Conservation (phyloP, 2,329 filamentous ascomycete species). For the Thelonectria blattea region DNA sequence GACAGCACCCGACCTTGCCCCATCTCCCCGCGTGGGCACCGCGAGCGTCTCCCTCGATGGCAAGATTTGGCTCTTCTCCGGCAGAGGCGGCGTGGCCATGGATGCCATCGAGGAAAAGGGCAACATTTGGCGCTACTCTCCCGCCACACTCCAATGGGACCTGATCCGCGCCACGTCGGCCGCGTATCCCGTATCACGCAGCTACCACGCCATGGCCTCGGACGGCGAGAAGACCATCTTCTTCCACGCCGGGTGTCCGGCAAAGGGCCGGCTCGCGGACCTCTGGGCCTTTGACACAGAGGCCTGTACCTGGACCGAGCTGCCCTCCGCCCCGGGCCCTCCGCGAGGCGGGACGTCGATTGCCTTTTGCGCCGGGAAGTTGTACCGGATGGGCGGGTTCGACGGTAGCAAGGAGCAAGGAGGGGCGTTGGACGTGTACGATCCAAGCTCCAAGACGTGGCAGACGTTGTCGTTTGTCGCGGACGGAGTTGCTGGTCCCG, state of each 20-base stretch:
- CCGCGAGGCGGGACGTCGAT: slow-evolving; percentile 50
- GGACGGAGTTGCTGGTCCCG: slow-evolving; percentile 39
- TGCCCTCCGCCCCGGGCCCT: slow-evolving; percentile 59
- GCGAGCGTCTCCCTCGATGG: slow-evolving; percentile 53
- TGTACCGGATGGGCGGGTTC: slow-evolving; percentile 70
- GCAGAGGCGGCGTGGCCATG: slow-evolving; percentile 66
- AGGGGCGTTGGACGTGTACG: slow-evolving; percentile 58
- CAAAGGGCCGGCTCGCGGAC: slow-evolving; percentile 61
- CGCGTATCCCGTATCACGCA: slow-evolving; percentile 54
- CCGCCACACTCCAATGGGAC: slow-evolving; percentile 50
- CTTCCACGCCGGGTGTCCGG: slow-evolving; percentile 67
- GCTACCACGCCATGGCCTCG: slow-evolving; percentile 61
- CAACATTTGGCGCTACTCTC: slow-evolving; percentile 60
- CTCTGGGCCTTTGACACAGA: slow-evolving; percentile 62
- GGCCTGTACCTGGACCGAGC: slow-evolving; percentile 55
- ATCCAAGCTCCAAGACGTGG: slow-evolving; percentile 36
- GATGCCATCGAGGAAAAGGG: slow-evolving; percentile 64
- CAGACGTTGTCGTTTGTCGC: slow-evolving; percentile 32
- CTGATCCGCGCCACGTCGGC: slow-evolving; percentile 47
- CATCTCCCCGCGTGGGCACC: slow-evolving; percentile 62
- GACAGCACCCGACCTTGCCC: slow-evolving; percentile 38
- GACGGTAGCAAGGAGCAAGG: slow-evolving; percentile 66
- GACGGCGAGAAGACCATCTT: slow-evolving; percentile 53
- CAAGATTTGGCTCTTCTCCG: slow-evolving; percentile 66
- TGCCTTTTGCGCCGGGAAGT: slow-evolving; percentile 42